Conservation (phyloP, 164 flowering plant species). For the Vitis vinifera region DNA sequence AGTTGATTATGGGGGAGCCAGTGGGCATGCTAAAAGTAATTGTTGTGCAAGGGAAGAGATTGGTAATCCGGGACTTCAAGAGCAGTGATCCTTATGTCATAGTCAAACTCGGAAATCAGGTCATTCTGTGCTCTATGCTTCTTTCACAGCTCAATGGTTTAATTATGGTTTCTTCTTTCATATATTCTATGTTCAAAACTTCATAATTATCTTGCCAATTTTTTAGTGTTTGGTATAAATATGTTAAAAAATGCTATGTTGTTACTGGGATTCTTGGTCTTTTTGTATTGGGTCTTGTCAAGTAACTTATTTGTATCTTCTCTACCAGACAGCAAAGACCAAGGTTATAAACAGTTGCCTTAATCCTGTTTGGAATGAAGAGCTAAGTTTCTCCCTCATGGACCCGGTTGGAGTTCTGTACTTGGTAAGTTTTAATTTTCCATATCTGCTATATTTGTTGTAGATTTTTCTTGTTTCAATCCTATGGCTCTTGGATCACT, state of each 20-base stretch:
- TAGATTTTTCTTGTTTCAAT: too few species aligned
- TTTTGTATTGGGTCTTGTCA: too few species aligned
- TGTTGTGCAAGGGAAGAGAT: slow-evolving; percentile 59
- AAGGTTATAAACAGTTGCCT: slow-evolving; percentile 78
- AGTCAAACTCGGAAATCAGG: slow-evolving; percentile 76
- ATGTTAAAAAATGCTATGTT: too few species aligned
- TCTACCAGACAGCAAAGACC: slow-evolving; percentile 68
- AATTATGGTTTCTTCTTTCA: not conserved
- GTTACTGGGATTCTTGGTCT: too few species aligned
- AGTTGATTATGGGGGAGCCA: slow-evolving; percentile 43
- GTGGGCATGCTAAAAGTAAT: slow-evolving; percentile 56
- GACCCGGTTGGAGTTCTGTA: slow-evolving; percentile 54
- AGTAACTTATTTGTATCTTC: slow-evolving; percentile 1
- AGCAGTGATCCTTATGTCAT: slow-evolving; percentile 87
- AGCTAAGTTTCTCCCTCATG: slow-evolving; percentile 55
- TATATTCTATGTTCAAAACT: not conserved
- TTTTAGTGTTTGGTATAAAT: too few species aligned
- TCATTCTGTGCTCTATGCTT: slow-evolving; percentile 9
- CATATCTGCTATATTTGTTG: too few species aligned
- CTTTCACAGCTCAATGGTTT: not conserved
- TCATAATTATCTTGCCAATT: too few species aligned
- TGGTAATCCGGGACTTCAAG: slow-evolving; percentile 77
- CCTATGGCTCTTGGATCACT: too few species aligned
- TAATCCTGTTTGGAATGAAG: slow-evolving; percentile 89
- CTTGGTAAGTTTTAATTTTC: slow-evolving; percentile 40